Evolutionary conservation across 306 rosid genomes (phyloP), one percentile per base, ranked within the genome.

Genomic region (Albizia julibrissin): DNA sequence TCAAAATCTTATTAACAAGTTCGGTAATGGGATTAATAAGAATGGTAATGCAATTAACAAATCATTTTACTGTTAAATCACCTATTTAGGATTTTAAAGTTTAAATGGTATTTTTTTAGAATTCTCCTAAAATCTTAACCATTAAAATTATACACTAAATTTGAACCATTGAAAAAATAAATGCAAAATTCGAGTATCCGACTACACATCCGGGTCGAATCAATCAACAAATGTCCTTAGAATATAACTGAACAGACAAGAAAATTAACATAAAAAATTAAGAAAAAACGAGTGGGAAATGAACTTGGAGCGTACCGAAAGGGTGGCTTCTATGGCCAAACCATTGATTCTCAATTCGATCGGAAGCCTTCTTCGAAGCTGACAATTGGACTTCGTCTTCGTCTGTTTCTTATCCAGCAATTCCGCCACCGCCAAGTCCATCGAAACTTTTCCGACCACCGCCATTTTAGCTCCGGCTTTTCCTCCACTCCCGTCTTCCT

Each of bases 401-500:
- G 58, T 74, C 82, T 37, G 78, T 21, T 69, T 84, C 68, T 58
- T 61, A 16, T 21, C 76, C 56, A 75, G 11, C 58, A 87, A 13
- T 43, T 92, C 92, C 67, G 84, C 89, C 71, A 85, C 62, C 54
- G 80, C 68, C 27, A 89, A 71, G 21, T 76, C 89, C 64, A 87
- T 44, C 16, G 82, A 82, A 13, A 67, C 91, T 77, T 82, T 89
- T 74, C 97, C 98, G 33, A 89, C 43, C 81, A 83, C 89, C 74
- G 21, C 64, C 84, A 76, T 59, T 81, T 83, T 81, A n/a, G 11
- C 71, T 47, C 66, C 78, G 0, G 84, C 31, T 29, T 87, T 85
- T 61, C 83, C 79, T 24, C n/a, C 69, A 68, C 10, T 42, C 22
- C 61, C 66, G 21, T 88, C 85, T 47, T 84, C 89, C 94, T 87